Conservation (phyloP, 148 eudicot species). For the Nyssa sinensis region DNA sequence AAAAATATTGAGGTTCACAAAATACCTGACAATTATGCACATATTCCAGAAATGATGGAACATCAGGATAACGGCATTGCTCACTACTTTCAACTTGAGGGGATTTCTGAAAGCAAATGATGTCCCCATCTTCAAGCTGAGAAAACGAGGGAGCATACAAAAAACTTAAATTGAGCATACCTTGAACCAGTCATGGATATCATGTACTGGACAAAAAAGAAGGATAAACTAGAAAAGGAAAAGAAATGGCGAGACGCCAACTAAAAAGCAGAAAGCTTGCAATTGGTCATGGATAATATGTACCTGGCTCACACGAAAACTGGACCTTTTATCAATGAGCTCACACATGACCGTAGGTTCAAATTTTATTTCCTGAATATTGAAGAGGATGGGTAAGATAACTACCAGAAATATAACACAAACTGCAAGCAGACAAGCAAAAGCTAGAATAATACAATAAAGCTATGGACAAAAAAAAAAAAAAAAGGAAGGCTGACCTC, state of each 20-base stretch:
- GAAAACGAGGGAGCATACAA: too few species aligned
- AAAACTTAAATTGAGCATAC: too few species aligned
- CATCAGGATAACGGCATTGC: too few species aligned
- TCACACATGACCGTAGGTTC: slow-evolving; percentile 94
- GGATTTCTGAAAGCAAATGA: too few species aligned
- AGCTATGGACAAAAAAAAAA: background rate
- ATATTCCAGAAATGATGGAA: too few species aligned
- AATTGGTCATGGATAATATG: background rate
- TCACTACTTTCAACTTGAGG: too few species aligned
- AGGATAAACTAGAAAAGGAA: background rate
- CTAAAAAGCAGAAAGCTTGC: background rate
- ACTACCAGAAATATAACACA: background rate
- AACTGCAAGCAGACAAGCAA: background rate
- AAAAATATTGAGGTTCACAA: background rate
- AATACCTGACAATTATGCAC: slow-evolving; percentile 90
- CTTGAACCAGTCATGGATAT: background rate
- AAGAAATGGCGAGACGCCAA: background rate
- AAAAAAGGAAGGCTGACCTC: slow-evolving; percentile 47
- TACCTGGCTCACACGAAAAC: slow-evolving; percentile 80
- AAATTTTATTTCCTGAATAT: slow-evolving; percentile 79
- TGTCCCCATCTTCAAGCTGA: too few species aligned
- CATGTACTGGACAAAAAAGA: background rate
- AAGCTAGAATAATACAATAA: background rate
- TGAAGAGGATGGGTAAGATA: background rate
- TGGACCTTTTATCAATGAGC: slow-evolving; percentile 55